phyloP scores from a whole-genome alignment of 352 stramenopile species.

The Globisporangium recalcitrans region DNA sequence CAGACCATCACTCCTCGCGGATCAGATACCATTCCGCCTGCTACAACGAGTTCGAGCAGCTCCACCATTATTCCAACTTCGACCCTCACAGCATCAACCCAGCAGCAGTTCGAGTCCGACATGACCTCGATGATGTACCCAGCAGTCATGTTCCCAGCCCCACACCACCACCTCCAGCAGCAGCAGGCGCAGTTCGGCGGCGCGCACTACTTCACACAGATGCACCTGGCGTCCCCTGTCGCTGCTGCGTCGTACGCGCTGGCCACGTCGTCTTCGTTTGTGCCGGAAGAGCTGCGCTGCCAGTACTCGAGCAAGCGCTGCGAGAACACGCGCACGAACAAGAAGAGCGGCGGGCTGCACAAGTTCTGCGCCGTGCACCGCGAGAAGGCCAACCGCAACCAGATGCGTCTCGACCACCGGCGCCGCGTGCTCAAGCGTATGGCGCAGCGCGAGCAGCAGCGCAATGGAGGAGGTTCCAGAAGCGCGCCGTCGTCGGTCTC shows the following conservation, averaged over 20 bases:
- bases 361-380: slow-evolving; percentile 54
- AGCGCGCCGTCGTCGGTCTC: slow-evolving; percentile 15
- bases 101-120: neutral
- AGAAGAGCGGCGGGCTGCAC: slow-evolving; percentile 47
- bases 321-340: slow-evolving; percentile 36
- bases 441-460: slow-evolving; percentile 41
- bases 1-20: slow-evolving; percentile 3
- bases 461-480: neutral
- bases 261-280: neutral
- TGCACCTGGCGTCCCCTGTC: neutral
- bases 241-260: neutral
- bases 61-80: neutral
- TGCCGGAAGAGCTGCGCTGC: slow-evolving; percentile 47
- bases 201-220: neutral
- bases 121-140: slow-evolving; percentile 17
- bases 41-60: neutral
- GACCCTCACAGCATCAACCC: neutral
- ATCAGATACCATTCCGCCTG: slow-evolving; percentile 7
- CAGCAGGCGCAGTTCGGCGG: slow-evolving; percentile 6
- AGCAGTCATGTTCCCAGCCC: slow-evolving; percentile 4
- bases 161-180: neutral
- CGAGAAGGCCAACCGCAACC: slow-evolving; percentile 62
- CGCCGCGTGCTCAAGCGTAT: slow-evolving; percentile 50
- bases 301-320: slow-evolving; percentile 50
- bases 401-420: slow-evolving; percentile 61